phyloP scores from a whole-genome alignment of 331 rosid species.

The Pyracantha coccinea region DNA sequence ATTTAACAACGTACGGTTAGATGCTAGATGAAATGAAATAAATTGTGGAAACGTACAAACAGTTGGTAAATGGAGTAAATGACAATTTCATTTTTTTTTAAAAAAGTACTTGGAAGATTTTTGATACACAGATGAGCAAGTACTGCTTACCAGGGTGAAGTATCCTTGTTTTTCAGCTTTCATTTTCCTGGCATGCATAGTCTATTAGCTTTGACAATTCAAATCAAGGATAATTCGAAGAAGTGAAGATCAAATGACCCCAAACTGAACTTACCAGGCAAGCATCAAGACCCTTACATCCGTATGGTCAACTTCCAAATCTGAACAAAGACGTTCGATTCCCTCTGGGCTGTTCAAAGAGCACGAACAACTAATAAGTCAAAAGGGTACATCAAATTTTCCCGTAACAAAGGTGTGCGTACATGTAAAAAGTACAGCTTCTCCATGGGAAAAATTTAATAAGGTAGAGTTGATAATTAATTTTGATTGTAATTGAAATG shows the following conservation, averaged over 20 bases:
- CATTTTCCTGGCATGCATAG: constrained; percentile 74
- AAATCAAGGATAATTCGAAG: constrained; percentile 5
- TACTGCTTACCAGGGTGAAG: constrained; percentile 69
- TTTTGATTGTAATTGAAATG: neutral
- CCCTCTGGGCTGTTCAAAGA: constrained; percentile 87
- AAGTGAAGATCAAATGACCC: constrained; percentile 8
- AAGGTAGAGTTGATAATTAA: neutral
- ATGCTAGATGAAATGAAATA: neutral
- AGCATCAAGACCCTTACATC: constrained; percentile 96
- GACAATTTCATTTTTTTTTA: neutral
- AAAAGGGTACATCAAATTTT: neutral
- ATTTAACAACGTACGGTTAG: neutral
- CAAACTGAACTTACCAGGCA: constrained; percentile 67
- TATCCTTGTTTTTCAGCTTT: constrained; percentile 91
- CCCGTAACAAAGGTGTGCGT: neutral
- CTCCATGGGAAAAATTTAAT: neutral
- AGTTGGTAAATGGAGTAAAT: neutral
- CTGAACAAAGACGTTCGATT: constrained; percentile 87
- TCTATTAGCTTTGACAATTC: constrained; percentile 28
- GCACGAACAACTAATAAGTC: neutral
- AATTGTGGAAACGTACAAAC: neutral
- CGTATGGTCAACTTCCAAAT: constrained; percentile 79
- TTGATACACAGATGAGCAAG: constrained; percentile 1
- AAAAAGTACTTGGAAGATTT: neutral
- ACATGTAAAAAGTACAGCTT: neutral